Conservation (phyloP, 257 asterid species). For the Hygrophila difformis region DNA sequence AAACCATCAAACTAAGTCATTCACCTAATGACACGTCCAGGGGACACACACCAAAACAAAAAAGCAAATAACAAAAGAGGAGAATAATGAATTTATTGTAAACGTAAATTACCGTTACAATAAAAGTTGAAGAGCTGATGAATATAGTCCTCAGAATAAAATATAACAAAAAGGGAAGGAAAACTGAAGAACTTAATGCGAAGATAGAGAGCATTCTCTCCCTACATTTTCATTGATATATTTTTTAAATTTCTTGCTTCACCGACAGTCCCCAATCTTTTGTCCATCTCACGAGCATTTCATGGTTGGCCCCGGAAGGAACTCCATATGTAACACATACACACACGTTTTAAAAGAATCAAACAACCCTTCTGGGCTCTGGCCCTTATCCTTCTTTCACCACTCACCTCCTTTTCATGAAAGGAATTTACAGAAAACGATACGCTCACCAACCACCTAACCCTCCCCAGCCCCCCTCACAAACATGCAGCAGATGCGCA, state of each 20-base stretch:
- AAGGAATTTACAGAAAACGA: slow-evolving; percentile 12
- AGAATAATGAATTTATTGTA: too few relatives aligned
- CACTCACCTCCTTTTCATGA: background rate
- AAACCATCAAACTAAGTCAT: slow-evolving; percentile 19
- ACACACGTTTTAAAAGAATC: background rate
- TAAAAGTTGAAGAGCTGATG: slow-evolving; percentile 11
- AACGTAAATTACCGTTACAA: slow-evolving; percentile 14
- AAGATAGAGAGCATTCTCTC: slow-evolving; percentile 9
- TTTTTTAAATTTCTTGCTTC: slow-evolving; percentile 17
- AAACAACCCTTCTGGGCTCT: background rate
- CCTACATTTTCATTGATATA: slow-evolving; percentile 8
- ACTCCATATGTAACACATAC: slow-evolving; percentile 16
- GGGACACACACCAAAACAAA: background rate
- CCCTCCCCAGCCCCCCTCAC: background rate
- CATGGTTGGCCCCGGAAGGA: slow-evolving; percentile 23
- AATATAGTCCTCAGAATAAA: slow-evolving; percentile 18
- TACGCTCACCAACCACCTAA: slow-evolving; percentile 7
- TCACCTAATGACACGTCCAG: background rate
- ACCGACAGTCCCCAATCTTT: slow-evolving; percentile 31
- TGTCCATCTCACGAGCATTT: background rate
- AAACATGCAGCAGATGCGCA: slow-evolving; percentile 12
- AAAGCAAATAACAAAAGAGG: background rate
- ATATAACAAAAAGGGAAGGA: slow-evolving; percentile 25
- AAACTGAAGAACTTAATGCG: slow-evolving; percentile 20
- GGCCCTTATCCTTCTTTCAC: background rate